These are phyloP conservation scores for Talinum fruticosum DNA, from an alignment of 148 eudicot species.

Conservation along the genomic window DNA sequence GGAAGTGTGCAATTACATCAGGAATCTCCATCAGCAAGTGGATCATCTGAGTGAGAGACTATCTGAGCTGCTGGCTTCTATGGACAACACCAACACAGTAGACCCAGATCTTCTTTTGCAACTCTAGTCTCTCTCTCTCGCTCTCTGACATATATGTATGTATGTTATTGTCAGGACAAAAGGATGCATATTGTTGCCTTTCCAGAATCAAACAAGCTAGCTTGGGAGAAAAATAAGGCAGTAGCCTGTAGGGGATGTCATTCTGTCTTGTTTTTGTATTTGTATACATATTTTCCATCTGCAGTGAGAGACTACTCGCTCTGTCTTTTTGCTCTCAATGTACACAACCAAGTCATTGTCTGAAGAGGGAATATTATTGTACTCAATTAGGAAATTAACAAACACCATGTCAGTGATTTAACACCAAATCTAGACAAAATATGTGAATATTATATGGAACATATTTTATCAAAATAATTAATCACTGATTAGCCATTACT, in stretches of 20 bases:
- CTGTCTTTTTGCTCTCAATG: not conserved
- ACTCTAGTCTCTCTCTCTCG: not conserved
- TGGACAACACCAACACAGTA: slow-evolving; percentile 16
- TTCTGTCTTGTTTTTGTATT: slow-evolving; percentile 4
- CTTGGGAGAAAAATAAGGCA: not conserved
- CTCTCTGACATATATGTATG: not conserved
- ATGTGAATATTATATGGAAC: not conserved
- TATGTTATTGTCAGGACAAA: not conserved
- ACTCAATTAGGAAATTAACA: not conserved
- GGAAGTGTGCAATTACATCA: slow-evolving; percentile 52
- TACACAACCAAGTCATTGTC: not conserved
- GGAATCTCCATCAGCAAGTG: slow-evolving; percentile 44
- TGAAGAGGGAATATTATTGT: not conserved
- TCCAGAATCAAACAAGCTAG: no score
- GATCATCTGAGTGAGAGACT: slow-evolving; percentile 47
- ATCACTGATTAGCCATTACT: not conserved
- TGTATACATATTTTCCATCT: not conserved
- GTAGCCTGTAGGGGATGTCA: not conserved
- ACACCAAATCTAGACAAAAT: slow-evolving; percentile 6
- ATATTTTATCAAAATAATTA: not conserved
- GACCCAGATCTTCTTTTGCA: slow-evolving; percentile 31
- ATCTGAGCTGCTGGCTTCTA: slow-evolving; percentile 34
- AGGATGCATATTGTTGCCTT: not conserved
- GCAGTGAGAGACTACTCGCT: not conserved
- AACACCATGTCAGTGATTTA: not conserved